Conservation (phyloP, 441 rosid species). For the Croton laevigatus region DNA sequence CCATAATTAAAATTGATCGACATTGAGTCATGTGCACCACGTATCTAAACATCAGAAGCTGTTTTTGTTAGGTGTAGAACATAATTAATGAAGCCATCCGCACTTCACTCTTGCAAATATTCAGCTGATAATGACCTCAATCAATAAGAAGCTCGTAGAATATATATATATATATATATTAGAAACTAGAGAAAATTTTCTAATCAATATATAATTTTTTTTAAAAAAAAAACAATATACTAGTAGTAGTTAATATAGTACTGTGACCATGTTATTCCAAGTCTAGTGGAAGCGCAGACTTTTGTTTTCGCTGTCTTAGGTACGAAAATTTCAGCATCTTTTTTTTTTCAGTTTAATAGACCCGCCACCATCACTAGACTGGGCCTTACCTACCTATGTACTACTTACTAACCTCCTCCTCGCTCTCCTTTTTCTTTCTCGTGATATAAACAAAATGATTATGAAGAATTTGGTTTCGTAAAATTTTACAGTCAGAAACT, state of each 20-base stretch:
- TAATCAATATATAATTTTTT: neutral
- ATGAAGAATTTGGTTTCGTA: neutral
- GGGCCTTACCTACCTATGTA: neutral
- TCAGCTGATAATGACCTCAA: neutral
- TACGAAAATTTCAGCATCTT: slow-evolving; percentile 1
- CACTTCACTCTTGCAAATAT: too few relatives aligned
- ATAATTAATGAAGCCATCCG: too few relatives aligned
- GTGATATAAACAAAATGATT: neutral
- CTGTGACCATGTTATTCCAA: neutral
- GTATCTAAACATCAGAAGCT: neutral
- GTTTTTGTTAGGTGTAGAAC: neutral
- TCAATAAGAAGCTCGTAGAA: too few relatives aligned
- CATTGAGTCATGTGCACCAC: neutral
- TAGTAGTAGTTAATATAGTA: too few relatives aligned
- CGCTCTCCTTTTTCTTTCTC: neutral
- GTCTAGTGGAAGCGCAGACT: slow-evolving; percentile 12
- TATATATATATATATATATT: too few relatives aligned
- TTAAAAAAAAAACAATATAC: too few relatives aligned
- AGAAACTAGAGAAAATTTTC: neutral
- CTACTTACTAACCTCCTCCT: neutral
- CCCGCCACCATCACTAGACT: neutral
- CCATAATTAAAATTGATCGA: too few relatives aligned
- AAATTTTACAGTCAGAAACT: too few relatives aligned
- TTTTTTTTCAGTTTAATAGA: neutral
- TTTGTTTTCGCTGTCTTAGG: slow-evolving; percentile 6